Conservation (phyloP, 352 stramenopile species). For the Phytophthora pinifolia region DNA sequence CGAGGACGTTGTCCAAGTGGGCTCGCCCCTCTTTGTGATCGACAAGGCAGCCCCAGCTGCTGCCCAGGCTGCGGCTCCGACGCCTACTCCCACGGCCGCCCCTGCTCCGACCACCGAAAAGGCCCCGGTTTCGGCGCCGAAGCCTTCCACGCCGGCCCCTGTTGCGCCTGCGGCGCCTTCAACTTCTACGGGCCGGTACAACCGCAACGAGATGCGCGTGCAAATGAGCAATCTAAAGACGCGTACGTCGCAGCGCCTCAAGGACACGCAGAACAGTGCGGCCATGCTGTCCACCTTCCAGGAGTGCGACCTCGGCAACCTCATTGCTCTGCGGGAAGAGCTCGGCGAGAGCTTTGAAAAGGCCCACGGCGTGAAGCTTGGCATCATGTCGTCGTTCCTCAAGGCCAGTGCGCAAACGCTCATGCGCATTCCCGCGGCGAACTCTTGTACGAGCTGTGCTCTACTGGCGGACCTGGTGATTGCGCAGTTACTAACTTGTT, state of each 20-base stretch:
- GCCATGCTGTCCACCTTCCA: conserved; percentile 99
- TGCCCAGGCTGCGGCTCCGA: conserved; percentile 14
- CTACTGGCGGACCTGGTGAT: neutral
- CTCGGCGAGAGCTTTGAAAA: conserved; percentile 95
- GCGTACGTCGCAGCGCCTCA: conserved; percentile 94
- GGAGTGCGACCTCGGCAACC: conserved; percentile 96
- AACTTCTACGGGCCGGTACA: conserved; percentile 34
- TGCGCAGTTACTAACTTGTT: conserved; percentile 10
- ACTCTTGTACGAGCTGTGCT: conserved; percentile 84
- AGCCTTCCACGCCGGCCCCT: conserved; percentile 29
- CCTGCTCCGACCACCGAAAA: conserved; percentile 25
- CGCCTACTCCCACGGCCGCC: conserved; percentile 19
- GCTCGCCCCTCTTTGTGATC: conserved; percentile 48
- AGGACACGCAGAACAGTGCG: conserved; percentile 98
- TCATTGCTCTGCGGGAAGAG: conserved; percentile 94
- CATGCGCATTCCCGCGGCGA: conserved; percentile 94
- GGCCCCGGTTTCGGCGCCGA: conserved; percentile 21
- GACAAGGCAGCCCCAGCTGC: conserved; percentile 34
- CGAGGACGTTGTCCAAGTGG: conserved; percentile 97
- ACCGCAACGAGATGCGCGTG: conserved; percentile 74
- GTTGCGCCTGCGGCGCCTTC: conserved; percentile 25
- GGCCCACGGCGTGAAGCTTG: conserved; percentile 97
- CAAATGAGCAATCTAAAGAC: conserved; percentile 97
- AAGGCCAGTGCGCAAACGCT: conserved; percentile 95
- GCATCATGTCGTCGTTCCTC: conserved; percentile 99